Evolutionary conservation across 495 filamentous ascomycete species (phyloP), one percentile per base, ranked within the genome.

Genomic region (Penicillium chermesinum): DNA sequence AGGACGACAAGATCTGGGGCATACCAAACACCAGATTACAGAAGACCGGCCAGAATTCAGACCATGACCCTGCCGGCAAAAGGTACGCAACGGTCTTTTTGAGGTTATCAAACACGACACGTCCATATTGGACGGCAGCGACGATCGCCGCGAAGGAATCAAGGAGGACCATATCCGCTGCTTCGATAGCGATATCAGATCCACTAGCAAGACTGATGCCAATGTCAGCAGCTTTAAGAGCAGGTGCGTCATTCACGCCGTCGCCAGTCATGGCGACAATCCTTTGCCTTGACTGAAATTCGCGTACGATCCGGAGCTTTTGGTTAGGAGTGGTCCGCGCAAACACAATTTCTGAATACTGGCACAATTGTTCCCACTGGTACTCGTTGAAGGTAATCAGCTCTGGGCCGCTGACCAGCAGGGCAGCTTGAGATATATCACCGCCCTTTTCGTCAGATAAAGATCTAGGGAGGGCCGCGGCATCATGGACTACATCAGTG

Each of bases 291-390:
- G 70, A 50, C 48, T 81, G 82, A 40, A 87, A 75, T 50, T 85
- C 82, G 33, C 72, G 74, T 17, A 89, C 82, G 45, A 88, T 87
- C n/a, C 82, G 78, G 2, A 87, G 73, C 48, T 88, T 88, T 53
- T 88, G 85, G 54, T 88, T 82, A 0, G 84, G 84, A 0, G 83
- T 88, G 3, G 85, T 88, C 0, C 84, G 73, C 7, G 83, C 78
- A 55, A 87, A 87, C 30, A 86, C 80, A n/a, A 84, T 79, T 46
- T 84, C 82, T 12, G 75, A 61, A 44, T 83, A 84, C n/a, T 59
- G 48, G 34, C 74, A 78, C 3, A 85, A 62, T 40, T 69, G 62
- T 16, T 75, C 70, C 82, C 81, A 85, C 49, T 84, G 77, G 17
- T 69, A 46, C 10, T 79, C 66, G 30, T 78, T 78, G 0, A 86